A percentile compares a stretch with the other conserved stretches of the same genome.
phyloP scores from a whole-genome alignment of 2,329 filamentous ascomycete species.

The Sporothrix phasma region DNA sequence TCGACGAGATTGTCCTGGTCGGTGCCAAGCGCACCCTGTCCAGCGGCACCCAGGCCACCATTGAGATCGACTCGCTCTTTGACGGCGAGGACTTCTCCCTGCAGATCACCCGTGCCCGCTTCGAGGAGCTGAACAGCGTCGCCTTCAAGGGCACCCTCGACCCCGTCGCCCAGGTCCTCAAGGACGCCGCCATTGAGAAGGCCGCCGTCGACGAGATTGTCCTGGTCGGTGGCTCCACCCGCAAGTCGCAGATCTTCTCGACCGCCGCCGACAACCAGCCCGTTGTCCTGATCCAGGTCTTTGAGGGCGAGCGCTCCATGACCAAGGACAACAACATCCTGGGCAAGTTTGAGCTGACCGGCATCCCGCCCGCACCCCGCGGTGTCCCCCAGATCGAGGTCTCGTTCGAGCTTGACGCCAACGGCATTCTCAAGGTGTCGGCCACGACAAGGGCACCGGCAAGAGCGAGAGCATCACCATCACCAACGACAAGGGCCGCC shows the following conservation, averaged over 20 bases:
- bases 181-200: constrained; percentile 93
- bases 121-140: constrained; percentile 98
- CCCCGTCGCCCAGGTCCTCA: constrained; percentile 92
- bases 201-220: constrained; percentile 96
- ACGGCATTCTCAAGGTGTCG: constrained; percentile 98
- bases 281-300: constrained; percentile 97
- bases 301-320: constrained; percentile 94
- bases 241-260: constrained; percentile 99
- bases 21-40: constrained; percentile 98
- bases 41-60: constrained; percentile 93
- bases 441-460: constrained; percentile 49
- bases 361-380: constrained; percentile 90
- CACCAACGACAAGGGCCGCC: constrained; percentile 94
- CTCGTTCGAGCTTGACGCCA: constrained; percentile 96
- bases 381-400: constrained; percentile 99
- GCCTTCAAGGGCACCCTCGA: constrained; percentile 96
- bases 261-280: constrained; percentile 99
- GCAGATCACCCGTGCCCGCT: constrained; percentile 96
- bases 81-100: constrained; percentile 94
- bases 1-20: constrained; percentile 94
- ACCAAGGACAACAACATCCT: constrained; percentile 99
- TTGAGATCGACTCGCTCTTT: constrained; percentile 97
- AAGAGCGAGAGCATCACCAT: constrained; percentile 99
- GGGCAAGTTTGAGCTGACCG: constrained; percentile 97
- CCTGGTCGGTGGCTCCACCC: constrained; percentile 58